A percentile compares a stretch with the other conserved stretches of the same genome.
Conservation (phyloP, 345 rosid genomes). For the Cardiospermum halicacabum region DNA sequence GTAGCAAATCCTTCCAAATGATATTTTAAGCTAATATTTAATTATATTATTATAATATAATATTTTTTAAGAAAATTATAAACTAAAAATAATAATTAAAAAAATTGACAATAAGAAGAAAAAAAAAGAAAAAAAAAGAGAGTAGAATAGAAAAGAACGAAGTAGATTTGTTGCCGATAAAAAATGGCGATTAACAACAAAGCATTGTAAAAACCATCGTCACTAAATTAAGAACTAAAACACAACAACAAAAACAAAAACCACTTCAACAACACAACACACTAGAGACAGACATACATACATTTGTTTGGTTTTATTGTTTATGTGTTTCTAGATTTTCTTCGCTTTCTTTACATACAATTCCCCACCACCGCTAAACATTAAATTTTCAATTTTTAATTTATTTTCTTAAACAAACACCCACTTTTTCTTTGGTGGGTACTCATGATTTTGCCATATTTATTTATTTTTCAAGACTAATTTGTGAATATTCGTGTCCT, state of each 20-base stretch:
- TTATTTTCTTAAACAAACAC: background rate
- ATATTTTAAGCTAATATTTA: no score
- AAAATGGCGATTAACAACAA: conserved; percentile 15
- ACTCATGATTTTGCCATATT: no score
- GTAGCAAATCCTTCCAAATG: no score
- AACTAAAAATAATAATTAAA: no score
- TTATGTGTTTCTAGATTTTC: background rate
- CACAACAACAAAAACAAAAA: background rate
- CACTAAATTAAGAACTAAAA: conserved; percentile 3
- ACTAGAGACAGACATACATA: background rate
- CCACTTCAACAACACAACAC: background rate
- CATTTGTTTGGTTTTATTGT: background rate
- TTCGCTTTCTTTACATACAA: background rate
- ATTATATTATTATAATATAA: no score
- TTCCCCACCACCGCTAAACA: background rate
- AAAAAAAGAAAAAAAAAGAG: no score
- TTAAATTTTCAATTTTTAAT: background rate
- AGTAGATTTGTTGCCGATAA: conserved; percentile 21
- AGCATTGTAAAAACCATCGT: no score
- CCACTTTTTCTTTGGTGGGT: background rate
- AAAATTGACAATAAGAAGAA: no score
- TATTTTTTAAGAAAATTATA: no score
- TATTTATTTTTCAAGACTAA: background rate
- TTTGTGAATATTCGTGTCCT: no score
- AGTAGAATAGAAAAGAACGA: no score